Percentiles rank a stretch among this genome's conserved stretches.
Evolutionary conservation across 805 yeast genomes (phyloP).

Genomic region (Grigorovia transvaalensis): DNA sequence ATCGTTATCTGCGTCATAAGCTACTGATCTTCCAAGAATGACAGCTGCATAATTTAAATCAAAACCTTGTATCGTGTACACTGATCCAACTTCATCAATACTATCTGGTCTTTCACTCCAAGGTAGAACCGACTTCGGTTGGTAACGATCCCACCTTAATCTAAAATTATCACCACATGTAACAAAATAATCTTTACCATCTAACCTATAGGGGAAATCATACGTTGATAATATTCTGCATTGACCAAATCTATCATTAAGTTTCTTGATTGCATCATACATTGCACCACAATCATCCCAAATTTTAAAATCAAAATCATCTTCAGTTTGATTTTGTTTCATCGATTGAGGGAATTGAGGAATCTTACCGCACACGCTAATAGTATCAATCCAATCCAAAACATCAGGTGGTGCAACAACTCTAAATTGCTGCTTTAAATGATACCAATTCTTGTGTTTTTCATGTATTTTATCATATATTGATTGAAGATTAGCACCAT

Average conservation of each 20-base stretch:
- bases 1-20: constrained; percentile 30
- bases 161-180: constrained; percentile 35
- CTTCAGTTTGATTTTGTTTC: constrained; percentile 3
- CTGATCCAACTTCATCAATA: constrained; percentile 39
- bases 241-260: constrained; percentile 30
- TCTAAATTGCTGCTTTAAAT: constrained; percentile 33
- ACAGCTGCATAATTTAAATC: constrained; percentile 40
- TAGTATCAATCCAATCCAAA: constrained; percentile 31
- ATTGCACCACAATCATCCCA: constrained; percentile 35
- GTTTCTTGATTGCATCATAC: constrained; percentile 28
- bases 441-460: constrained; percentile 20
- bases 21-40: constrained; percentile 35
- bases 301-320: constrained; percentile 28
- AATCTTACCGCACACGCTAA: constrained; percentile 29
- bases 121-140: constrained; percentile 32
- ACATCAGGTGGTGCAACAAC: constrained; percentile 33
- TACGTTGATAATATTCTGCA: constrained; percentile 36
- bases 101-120: constrained; percentile 40
- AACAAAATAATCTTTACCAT: constrained; percentile 37
- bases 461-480: constrained; percentile 15
- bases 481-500: constrained; percentile 30
- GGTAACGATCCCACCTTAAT: constrained; percentile 38
- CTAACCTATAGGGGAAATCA: constrained; percentile 38
- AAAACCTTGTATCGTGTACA: constrained; percentile 39
- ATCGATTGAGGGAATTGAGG: constrained; percentile 26